Evolutionary conservation across 768 basidiomycete genomes (phyloP).

Genomic region (Russula olivacea): DNA sequence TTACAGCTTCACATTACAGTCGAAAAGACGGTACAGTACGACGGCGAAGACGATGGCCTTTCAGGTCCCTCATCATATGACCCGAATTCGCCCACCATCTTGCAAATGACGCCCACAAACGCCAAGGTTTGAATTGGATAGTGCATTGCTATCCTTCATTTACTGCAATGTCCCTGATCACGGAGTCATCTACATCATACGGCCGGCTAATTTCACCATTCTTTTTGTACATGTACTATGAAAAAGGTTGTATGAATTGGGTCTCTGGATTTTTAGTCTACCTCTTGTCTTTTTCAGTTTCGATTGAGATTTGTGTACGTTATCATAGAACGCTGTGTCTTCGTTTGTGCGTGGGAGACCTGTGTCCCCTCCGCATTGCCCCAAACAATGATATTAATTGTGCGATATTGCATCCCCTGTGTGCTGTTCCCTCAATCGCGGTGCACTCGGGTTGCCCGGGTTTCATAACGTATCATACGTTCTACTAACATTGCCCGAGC

Average conservation of each 20-base stretch:
- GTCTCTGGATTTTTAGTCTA: not conserved
- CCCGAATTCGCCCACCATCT: not conserved
- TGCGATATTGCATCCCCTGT: too few species aligned
- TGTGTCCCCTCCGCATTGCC: too few species aligned
- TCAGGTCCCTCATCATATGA: constrained; percentile 14
- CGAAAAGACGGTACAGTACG: constrained; percentile 23
- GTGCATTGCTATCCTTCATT: not conserved
- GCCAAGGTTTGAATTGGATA: not conserved
- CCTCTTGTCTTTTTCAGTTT: not conserved
- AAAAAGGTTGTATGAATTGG: not conserved
- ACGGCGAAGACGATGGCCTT: not conserved
- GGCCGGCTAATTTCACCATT: not conserved
- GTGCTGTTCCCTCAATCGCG: too few species aligned
- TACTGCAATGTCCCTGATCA: too few species aligned
- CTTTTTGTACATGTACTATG: not conserved
- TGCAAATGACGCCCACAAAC: not conserved
- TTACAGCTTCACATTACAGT: constrained; percentile 21
- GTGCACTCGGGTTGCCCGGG: too few species aligned
- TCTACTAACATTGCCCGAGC: too few species aligned
- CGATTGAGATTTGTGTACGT: not conserved
- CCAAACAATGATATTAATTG: too few species aligned
- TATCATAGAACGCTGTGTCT: too few species aligned
- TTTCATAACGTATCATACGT: too few species aligned
- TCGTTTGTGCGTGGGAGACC: too few species aligned
- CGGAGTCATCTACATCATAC: not conserved